Base-by-base conservation (phyloP, 208 protist genomes). In the Angomonas ambiguus region DNA sequence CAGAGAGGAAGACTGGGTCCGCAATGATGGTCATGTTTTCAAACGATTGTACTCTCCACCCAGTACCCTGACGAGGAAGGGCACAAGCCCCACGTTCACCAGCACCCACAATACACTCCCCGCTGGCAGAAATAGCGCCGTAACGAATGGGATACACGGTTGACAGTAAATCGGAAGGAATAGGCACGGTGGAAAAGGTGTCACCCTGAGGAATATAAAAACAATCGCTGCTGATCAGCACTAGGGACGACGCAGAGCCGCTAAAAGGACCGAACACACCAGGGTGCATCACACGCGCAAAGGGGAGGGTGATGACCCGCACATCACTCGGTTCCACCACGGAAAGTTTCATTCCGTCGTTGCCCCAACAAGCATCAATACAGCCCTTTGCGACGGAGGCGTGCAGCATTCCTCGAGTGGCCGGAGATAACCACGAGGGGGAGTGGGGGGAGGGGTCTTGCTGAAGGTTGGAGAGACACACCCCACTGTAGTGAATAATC, bases 401-500 rank as follows among this genome's bases (percentile, higher is more conserved):
- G 6, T 25, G 20, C 56, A 61, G 18, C 3, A n/a, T 5, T 5
- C 24, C n/a, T n/a, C 25, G 53, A 3, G 28, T 13, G 53, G 11
- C 11, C 8, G 53, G 11, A 59, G 11, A 22, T 28, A 35, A 13
- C 30, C 53, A 49, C 63, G 69, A 20, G 51, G 70, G 53, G 22
- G 11, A 20, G 22, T 41, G 27, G 56, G 63, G 18, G 53, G 59
- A 38, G 62, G 20, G 31, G 53, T 5, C 32, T 41, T 41, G 35
- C 13, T 41, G 35, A 41, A 41, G 8, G 35, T 41, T 41, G 8
- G 35, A 5, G 5, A 92, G 49, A 48, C 86, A 86, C 10, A 74
- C 74, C 8, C 88, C 80, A 45, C 77, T 83, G 72, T 88, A 87
- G 63, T 91, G 80, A 59, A 94, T 28, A 13, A 91, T 71, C 31